A percentile compares a stretch with the other conserved stretches of the same genome.
Evolutionary conservation across 176 grass and related monocot species (phyloP).

Genomic region (Carex kokanica): DNA sequence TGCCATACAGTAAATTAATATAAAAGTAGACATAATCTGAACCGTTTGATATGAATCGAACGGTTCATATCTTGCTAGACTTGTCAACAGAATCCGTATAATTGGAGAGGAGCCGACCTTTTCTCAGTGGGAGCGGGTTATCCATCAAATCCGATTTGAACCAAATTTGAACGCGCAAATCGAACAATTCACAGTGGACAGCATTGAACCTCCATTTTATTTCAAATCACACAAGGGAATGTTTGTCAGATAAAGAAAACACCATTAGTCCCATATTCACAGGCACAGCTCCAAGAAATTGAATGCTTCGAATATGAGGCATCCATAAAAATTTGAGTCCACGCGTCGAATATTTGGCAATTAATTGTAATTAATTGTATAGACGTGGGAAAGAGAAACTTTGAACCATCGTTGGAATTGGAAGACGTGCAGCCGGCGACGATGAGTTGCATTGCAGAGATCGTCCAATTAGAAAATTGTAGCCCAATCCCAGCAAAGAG

Average conservation of each 20-base stretch:
- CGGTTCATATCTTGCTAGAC: not conserved
- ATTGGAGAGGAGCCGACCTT: not conserved
- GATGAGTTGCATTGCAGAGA: not conserved
- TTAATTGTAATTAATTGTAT: not conserved
- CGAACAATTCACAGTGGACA: no score
- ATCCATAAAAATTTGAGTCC: no score
- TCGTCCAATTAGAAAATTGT: not conserved
- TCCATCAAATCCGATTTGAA: no score
- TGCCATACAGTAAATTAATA: not conserved
- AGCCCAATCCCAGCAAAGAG: not conserved
- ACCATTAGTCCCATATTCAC: no score
- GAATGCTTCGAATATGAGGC: no score
- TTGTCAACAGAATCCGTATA: not conserved
- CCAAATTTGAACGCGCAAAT: no score
- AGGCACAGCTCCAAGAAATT: no score
- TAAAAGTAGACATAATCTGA: not conserved
- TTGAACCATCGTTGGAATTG: not conserved
- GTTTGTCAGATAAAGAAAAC: no score
- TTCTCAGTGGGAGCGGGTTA: not conserved
- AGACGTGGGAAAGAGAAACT: conserved; percentile 13
- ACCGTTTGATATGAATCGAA: not conserved
- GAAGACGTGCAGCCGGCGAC: conserved; percentile 10
- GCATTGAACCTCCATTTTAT: no score
- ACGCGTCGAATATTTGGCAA: not conserved
- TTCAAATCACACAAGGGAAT: no score